Base-by-base conservation (phyloP, 805 yeast species). In the Wickerhamiella sorbophila region DNA sequence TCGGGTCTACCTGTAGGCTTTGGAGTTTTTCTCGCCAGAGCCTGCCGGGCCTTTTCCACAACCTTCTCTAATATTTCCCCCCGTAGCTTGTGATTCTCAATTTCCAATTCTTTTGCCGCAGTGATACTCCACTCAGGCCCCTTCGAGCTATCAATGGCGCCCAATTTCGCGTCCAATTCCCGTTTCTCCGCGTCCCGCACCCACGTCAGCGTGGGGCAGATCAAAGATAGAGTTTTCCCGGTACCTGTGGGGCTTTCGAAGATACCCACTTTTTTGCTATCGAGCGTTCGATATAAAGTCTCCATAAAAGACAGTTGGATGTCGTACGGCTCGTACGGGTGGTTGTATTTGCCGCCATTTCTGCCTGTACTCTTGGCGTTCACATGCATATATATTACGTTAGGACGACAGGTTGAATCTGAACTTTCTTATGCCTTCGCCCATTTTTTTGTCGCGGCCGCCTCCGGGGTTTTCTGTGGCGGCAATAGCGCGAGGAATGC, bases 201-300 rank as follows among this genome's bases (percentile, higher is more conserved):
- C 94, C 95, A 87, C 0, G 87, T 74, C 71, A 87, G 69, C 0
- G 88, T 66, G 0, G 93, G 74, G 55, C 96, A 88, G 3, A 88
- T 80, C 36, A 87, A 61, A 0, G 95, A 84, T 2, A 88, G 63
- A 0, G 96, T 86, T 59, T 87, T 87, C 2, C 97, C 96, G 1
- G 58, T 83, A 5, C 97, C 97, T 0, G 97, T 87, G 0, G 97
- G 97, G 44, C 91, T 79, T 56, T 87, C 96, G 53, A 87, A 78
- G 1, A 87, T 66, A 0, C 93, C 94, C 2, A 87, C 65, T 80
- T 83, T 38, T 52, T 66, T 58, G 10, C 58, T 45, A 4, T 66
- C 64, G 15, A 87, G 64, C 1, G 82, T 69, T 19, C 71, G 71
- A 51, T 80, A 80, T n/a, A 88, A 68, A 17, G 77, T 71, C 24